Conservation (phyloP, 257 asterid genomes). For the Mentha longifolia region DNA sequence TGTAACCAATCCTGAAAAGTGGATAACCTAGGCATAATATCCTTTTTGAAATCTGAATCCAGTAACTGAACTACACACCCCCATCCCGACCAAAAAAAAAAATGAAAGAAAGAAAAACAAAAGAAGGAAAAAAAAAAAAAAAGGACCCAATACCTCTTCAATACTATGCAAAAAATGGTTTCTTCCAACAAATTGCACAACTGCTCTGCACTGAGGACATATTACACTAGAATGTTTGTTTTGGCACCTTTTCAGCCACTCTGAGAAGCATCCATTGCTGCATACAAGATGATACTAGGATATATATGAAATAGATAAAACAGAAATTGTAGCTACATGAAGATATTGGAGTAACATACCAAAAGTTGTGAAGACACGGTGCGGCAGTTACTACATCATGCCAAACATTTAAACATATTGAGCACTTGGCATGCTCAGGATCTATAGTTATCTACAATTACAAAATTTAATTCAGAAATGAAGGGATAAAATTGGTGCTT, state of each 20-base stretch:
- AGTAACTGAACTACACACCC: not conserved
- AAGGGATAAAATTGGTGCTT: slow-evolving; percentile 24
- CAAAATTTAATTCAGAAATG: not conserved
- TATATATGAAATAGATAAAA: not conserved
- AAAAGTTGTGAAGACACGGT: slow-evolving; percentile 98
- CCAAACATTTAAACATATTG: slow-evolving; percentile 89
- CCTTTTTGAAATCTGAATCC: not conserved
- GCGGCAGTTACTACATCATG: slow-evolving; percentile 97
- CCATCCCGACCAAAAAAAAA: too few species aligned
- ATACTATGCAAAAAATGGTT: slow-evolving; percentile 88
- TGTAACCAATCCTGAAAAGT: slow-evolving; percentile 8
- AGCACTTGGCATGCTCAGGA: slow-evolving; percentile 89
- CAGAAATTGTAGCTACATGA: slow-evolving; percentile 8
- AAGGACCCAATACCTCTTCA: slow-evolving; percentile 67
- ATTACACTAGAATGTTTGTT: slow-evolving; percentile 62
- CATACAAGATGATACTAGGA: slow-evolving; percentile 33
- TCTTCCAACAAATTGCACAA: slow-evolving; percentile 88
- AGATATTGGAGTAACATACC: slow-evolving; percentile 50
- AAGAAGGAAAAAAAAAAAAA: not conserved
- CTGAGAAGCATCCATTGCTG: slow-evolving; percentile 99
- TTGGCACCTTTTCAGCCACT: slow-evolving; percentile 94
- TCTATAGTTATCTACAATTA: slow-evolving; percentile 64
- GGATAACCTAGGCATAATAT: slow-evolving; percentile 11
- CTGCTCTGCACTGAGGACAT: slow-evolving; percentile 97
- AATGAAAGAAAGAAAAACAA: not conserved